Conservation (phyloP, 2,329 filamentous ascomycete species). For the Penicillium sp. region DNA sequence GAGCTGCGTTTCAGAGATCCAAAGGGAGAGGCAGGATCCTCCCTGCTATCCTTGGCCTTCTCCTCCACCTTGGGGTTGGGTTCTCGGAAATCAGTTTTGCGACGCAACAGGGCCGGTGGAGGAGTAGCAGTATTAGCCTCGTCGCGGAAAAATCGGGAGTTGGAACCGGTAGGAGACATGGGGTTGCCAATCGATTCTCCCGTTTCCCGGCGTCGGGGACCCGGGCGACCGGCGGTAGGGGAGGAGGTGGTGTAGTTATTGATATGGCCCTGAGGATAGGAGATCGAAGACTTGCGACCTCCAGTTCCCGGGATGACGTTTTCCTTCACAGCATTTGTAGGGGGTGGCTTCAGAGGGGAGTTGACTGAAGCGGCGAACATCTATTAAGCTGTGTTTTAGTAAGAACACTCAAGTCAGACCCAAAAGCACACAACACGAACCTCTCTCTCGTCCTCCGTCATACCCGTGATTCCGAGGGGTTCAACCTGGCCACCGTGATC, state of each 20-base stretch:
- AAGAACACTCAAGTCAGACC: conserved; percentile 1
- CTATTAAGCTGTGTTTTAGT: conserved; percentile 49
- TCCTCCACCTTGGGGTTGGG: conserved; percentile 48
- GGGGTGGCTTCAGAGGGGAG: conserved; percentile 83
- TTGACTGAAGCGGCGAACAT: conserved; percentile 85
- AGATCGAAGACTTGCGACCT: conserved; percentile 78
- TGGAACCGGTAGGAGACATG: conserved; percentile 49
- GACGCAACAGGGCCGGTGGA: conserved; percentile 59
- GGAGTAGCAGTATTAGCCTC: conserved; percentile 59
- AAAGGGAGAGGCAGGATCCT: conserved; percentile 49
- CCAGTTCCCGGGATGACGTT: conserved; percentile 41
- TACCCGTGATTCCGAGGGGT: conserved; percentile 70
- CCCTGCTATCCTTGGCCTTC: conserved; percentile 49
- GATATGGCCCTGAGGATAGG: conserved; percentile 61
- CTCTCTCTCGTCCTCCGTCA: conserved; percentile 68
- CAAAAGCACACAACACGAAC: conserved; percentile 41
- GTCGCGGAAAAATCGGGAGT: conserved; percentile 49
- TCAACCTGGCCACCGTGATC: conserved; percentile 67
- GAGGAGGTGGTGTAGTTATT: conserved; percentile 69
- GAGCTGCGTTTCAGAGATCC: conserved; percentile 57
- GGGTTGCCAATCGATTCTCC: conserved; percentile 63
- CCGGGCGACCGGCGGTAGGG: conserved; percentile 70
- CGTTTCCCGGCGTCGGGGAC: conserved; percentile 79
- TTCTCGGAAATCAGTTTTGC: conserved; percentile 63
- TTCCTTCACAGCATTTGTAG: conserved; percentile 65